Evolutionary conservation across 2,329 filamentous ascomycete genomes (phyloP).

Genomic region (Hypoxylon sp.): DNA sequence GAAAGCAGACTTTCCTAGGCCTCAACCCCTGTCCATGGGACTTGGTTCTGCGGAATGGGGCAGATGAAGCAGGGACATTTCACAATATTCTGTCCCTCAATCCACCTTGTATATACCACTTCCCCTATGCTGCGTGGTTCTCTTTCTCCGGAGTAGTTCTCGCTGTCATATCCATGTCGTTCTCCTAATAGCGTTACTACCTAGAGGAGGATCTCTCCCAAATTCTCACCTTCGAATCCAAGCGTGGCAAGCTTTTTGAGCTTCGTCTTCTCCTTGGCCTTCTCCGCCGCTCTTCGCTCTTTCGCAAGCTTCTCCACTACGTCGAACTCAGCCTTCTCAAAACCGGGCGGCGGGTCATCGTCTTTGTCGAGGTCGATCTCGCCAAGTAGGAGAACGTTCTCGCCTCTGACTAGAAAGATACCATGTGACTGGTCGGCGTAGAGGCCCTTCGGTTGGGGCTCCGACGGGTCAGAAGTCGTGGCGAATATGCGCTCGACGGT

Average conservation of each 20-base stretch:
- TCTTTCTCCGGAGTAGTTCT: conserved; percentile 1
- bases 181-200: neutral
- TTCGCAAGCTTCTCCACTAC: conserved; percentile 81
- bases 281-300: conserved; percentile 77
- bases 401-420: conserved; percentile 91
- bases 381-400: conserved; percentile 95
- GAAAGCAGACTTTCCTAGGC: conserved; percentile 11
- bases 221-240: conserved; percentile 90
- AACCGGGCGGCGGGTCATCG: conserved; percentile 83
- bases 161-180: neutral
- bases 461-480: conserved; percentile 55
- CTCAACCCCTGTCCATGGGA: conserved; percentile 14
- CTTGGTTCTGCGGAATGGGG: conserved; percentile 21
- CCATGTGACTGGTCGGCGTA: conserved; percentile 90
- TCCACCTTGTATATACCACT: conserved; percentile 31
- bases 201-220: conserved; percentile 78
- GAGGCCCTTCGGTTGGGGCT: conserved; percentile 63
- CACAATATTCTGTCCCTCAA: conserved; percentile 73
- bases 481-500: conserved; percentile 89
- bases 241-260: conserved; percentile 79
- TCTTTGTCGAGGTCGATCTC: conserved; percentile 98
- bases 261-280: conserved; percentile 79
- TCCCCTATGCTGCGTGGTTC: conserved; percentile 16
- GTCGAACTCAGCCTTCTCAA: conserved; percentile 74
- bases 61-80: conserved; percentile 63